These are phyloP conservation scores for Microsporum ferrugineum DNA, from an alignment of 2,329 filamentous ascomycete species.

Conservation along the genomic window DNA sequence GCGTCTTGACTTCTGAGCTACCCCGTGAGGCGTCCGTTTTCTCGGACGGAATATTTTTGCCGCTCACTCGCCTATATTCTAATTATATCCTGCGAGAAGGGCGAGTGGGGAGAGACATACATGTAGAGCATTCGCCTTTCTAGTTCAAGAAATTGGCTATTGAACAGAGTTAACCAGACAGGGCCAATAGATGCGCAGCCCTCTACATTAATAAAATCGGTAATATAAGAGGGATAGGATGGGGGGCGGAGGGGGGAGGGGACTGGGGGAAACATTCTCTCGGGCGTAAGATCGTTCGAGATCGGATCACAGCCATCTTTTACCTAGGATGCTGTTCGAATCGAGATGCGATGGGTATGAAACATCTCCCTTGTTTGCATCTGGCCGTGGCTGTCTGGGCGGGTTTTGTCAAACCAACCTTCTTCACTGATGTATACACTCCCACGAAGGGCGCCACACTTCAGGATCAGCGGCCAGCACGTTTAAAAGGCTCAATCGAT, in stretches of 20 bases:
- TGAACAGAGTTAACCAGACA: neutral
- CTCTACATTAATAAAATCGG: neutral
- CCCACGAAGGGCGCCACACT: neutral
- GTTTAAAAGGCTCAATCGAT: neutral
- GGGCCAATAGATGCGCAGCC: neutral
- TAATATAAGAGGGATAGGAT: neutral
- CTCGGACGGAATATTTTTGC: conserved; percentile 3
- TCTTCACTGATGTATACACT: neutral
- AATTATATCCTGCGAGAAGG: neutral
- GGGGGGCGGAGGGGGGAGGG: neutral
- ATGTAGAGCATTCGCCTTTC: neutral
- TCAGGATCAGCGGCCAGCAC: conserved; percentile 1
- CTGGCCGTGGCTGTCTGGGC: neutral
- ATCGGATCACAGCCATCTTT: neutral
- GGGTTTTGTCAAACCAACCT: neutral
- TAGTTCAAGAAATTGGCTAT: neutral
- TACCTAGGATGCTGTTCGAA: too few relatives aligned
- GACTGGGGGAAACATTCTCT: neutral
- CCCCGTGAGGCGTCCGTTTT: conserved; percentile 2
- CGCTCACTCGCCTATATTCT: conserved; percentile 3
- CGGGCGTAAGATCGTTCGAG: neutral
- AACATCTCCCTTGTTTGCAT: neutral
- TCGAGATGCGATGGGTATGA: conserved; percentile 1
- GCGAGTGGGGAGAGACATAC: neutral
- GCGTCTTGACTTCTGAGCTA: neutral